Base-by-base conservation (phyloP, 2,329 filamentous ascomycete species). In the Aspergillus melleus region DNA sequence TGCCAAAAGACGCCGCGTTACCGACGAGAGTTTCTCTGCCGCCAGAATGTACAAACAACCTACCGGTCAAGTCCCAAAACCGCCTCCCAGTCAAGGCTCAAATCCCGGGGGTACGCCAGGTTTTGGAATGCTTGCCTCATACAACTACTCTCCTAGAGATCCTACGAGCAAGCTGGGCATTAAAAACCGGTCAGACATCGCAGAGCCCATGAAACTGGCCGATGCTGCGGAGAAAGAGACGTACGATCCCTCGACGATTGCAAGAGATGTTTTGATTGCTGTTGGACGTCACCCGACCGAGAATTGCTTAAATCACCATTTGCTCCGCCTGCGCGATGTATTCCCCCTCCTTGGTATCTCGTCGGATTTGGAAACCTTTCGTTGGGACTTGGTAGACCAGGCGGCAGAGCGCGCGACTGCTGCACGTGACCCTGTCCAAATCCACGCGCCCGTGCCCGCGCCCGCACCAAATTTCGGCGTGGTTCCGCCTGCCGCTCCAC, bases 201-300 rank as follows among this genome's bases (percentile, higher is more conserved):
- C 82, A 4, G 76, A 81, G 62, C 75, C 76, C 0, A 67, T 87
- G 16, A 68, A 75, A 3, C 66, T 68, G 53, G 62, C 63, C 24
- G 72, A 80, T 53, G 74, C 76, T 3, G 61, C 76, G 5, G 60
- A 78, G 26, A 83, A 82, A 61, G 78, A 78, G 6, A 78, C 73
- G 16, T 90, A 90, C 67, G 81, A 89, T 66, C 80, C 83, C 1
- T 79, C 81, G 49, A 89, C 85, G 0, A 87, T 90, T 61, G 87
- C 86, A 4, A 77, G 85, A 54, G 86, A 89, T 68, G 80, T 90
- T 6, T 75, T 90, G 11, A 81, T 89, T 53, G 84, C 85, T 16
- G 80, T 85, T 12, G 85, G 85, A 16, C 82, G 83, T 59, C 86
- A 89, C 69, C 86, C 87, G 0, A 81, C 81, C 10, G 83, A 87